Conservation (phyloP, 202 grass and related monocot species). For the Schoenoplectus tabernaemontani region DNA sequence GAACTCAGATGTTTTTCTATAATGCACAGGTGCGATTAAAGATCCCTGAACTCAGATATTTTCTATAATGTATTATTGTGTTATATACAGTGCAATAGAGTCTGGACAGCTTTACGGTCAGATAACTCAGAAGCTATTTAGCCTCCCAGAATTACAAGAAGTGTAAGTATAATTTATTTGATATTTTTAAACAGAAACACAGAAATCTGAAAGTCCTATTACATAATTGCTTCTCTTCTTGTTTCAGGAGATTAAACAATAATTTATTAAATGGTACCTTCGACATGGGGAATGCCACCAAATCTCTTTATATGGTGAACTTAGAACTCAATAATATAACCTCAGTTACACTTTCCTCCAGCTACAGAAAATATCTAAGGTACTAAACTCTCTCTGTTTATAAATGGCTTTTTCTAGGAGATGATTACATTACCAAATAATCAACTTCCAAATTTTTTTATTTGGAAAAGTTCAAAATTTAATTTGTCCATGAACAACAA, state of each 20-base stretch:
- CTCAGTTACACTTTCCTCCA: slow-evolving; percentile 36
- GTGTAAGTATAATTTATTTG: slow-evolving; percentile 45
- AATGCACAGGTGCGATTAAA: neutral
- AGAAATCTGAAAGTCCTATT: neutral
- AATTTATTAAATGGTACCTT: slow-evolving; percentile 64
- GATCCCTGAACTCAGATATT: neutral
- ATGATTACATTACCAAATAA: slow-evolving; percentile 2
- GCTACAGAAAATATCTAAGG: slow-evolving; percentile 21
- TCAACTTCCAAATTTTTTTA: too few species aligned
- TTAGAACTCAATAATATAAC: slow-evolving; percentile 42
- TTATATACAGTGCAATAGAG: slow-evolving; percentile 43
- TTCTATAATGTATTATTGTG: neutral
- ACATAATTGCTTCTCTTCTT: neutral
- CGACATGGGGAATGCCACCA: slow-evolving; percentile 46
- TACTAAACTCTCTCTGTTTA: slow-evolving; percentile 21
- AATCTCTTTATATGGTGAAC: slow-evolving; percentile 19
- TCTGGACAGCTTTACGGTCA: slow-evolving; percentile 51
- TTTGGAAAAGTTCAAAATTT: too few species aligned
- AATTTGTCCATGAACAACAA: neutral
- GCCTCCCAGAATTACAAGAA: slow-evolving; percentile 24
- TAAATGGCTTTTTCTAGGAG: too few species aligned
- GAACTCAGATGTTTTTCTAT: neutral
- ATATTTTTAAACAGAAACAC: neutral
- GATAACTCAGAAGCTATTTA: slow-evolving; percentile 55
- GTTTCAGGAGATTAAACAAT: slow-evolving; percentile 46